Evolutionary conservation across 179 eudicot genomes (phyloP), one percentile per base, ranked within the genome.

Genomic region (Gypsophila paniculata): DNA sequence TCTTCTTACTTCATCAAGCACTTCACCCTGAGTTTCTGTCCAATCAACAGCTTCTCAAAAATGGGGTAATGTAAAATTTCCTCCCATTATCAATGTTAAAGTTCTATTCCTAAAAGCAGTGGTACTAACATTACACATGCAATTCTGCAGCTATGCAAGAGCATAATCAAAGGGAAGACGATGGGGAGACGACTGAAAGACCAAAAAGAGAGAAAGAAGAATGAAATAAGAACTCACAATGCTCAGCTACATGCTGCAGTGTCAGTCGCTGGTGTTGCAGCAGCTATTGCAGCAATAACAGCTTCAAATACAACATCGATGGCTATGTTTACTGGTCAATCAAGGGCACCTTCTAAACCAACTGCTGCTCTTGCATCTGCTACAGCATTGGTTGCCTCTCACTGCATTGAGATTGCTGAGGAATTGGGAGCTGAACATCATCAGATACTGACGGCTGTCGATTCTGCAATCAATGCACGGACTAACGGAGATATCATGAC

Each of bases 231-330:
- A 81, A 88, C 94, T 76, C 96, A 93, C 81, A 93, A 88, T 65
- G 97, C 97, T 34, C 96, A 88, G 75, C 60, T 93, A 68, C 98
- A 93, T 52, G 97, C 98, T 18, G 88, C 97, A 36, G 86, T 89
- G 8, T 88, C 98, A 0, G 98, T 91, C 65, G 97, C 94, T 17
- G 98, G 91, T 49, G 97, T 93, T 42, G 98, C 98, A 1, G 96
- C 98, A 32, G 96, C 96, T 2, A 96, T 93, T 72, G 97, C 97
- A 1, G 87, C 98, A 8, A 69, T 91, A 51, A 85, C 91, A 15
- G 93, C 89, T 53, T 76, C 92, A 18, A 78, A 81, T 19, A 80
- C 81, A 7, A 69, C 88, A 29, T 72, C 82, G 26, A 65, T 82
- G 0, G 87, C 83, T 29, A 76, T 75, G 53, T 49, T 79, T 13